These are phyloP conservation scores for Pyronema omphalodes DNA, from an alignment of 495 filamentous ascomycete species.

Conservation along the genomic window DNA sequence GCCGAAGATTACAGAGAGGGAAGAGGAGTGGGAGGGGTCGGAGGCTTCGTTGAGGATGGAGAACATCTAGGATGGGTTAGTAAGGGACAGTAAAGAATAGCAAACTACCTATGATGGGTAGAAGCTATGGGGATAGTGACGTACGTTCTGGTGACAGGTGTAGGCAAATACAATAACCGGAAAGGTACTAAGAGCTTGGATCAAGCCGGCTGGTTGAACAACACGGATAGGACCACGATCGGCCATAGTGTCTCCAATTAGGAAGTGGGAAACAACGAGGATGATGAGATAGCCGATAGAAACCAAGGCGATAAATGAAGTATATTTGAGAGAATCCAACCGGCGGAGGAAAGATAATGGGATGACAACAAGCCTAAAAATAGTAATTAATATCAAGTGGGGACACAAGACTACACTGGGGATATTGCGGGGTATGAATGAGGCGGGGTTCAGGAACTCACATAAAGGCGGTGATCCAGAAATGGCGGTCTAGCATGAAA, in stretches of 20 bases:
- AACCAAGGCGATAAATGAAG: conserved; percentile 73
- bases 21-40: conserved; percentile 55
- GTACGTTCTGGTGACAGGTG: conserved; percentile 93
- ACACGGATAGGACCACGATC: conserved; percentile 55
- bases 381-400: conserved; percentile 6
- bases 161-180: conserved; percentile 96
- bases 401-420: neutral
- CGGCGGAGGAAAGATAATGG: conserved; percentile 79
- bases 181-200: conserved; percentile 64
- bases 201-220: conserved; percentile 56
- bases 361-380: conserved; percentile 66
- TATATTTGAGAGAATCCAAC: conserved; percentile 92
- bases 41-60: conserved; percentile 89
- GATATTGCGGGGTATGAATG: neutral
- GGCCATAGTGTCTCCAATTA: conserved; percentile 52
- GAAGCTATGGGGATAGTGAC: conserved; percentile 15
- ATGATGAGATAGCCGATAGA: conserved; percentile 89
- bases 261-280: conserved; percentile 77
- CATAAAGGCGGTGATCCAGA: conserved; percentile 98
- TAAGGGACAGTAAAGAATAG: conserved; percentile 2
- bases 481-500: conserved; percentile 72
- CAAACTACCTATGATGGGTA: neutral
- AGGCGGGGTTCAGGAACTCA: conserved; percentile 26
- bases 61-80: conserved; percentile 55
- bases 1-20: conserved; percentile 57